phyloP scores from a whole-genome alignment of 2,329 filamentous ascomycete genomes.

The Talaromyces atroroseus region DNA sequence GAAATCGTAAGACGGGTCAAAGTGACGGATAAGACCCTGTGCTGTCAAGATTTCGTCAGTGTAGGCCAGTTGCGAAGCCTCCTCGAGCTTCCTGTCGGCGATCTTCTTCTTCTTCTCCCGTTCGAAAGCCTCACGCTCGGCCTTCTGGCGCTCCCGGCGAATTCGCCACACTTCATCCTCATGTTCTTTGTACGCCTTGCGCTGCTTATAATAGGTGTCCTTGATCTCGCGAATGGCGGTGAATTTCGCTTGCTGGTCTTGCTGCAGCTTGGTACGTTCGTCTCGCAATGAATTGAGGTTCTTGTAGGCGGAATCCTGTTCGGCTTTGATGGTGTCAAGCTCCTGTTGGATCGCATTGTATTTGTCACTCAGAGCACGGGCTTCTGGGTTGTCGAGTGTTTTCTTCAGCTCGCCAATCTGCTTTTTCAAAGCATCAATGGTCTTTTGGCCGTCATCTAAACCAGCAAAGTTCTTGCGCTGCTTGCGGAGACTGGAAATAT shows the following conservation, averaged over 20 bases:
- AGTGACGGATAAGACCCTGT: constrained; percentile 81
- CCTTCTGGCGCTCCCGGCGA: constrained; percentile 69
- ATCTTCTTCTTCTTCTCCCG: constrained; percentile 48
- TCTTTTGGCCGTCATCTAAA: constrained; percentile 80
- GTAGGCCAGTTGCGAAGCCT: constrained; percentile 68
- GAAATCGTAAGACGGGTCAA: constrained; percentile 76
- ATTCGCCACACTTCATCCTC: constrained; percentile 78
- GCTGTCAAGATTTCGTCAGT: constrained; percentile 86
- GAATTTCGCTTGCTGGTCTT: constrained; percentile 82
- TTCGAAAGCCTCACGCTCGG: constrained; percentile 61
- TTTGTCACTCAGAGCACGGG: constrained; percentile 78
- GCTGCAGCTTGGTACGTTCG: constrained; percentile 75
- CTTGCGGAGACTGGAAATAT: constrained; percentile 79
- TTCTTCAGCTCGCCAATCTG: constrained; percentile 89
- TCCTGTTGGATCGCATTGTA: constrained; percentile 83
- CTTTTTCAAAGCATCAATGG: constrained; percentile 78
- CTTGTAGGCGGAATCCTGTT: constrained; percentile 89
- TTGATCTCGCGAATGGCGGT: constrained; percentile 76
- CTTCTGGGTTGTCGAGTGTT: constrained; percentile 82
- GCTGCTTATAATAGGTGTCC: constrained; percentile 77
- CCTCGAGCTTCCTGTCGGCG: constrained; percentile 50
- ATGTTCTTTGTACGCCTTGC: constrained; percentile 75
- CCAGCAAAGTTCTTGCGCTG: constrained; percentile 84
- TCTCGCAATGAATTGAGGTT: constrained; percentile 77
- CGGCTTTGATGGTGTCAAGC: constrained; percentile 81